These are phyloP conservation scores for Umbelopsis ramanniana DNA, from an alignment of 192 early-diverging fungal species.

Conservation along the genomic window DNA sequence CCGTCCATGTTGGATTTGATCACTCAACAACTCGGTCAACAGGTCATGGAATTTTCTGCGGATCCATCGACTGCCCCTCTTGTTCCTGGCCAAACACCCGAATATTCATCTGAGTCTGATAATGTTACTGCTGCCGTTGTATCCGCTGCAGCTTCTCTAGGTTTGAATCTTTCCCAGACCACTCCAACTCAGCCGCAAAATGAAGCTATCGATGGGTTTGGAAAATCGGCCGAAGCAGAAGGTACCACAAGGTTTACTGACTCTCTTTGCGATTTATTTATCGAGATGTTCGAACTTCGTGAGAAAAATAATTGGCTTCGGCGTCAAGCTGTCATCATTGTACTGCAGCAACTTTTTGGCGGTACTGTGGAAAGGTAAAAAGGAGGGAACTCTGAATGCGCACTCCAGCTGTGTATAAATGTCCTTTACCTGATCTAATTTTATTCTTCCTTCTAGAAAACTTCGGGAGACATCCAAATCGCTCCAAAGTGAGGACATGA, in stretches of 20 bases:
- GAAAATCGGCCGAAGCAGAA: slow-evolving; percentile 33
- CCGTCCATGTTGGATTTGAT: slow-evolving; percentile 74
- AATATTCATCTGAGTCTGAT: slow-evolving; percentile 17
- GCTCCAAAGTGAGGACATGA: slow-evolving; percentile 43
- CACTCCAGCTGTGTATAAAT: slow-evolving; percentile 25
- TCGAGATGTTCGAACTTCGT: slow-evolving; percentile 93
- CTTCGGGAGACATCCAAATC: slow-evolving; percentile 44
- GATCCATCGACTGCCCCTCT: slow-evolving; percentile 7
- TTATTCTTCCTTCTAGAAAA: slow-evolving; percentile 43
- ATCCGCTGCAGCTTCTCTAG: slow-evolving; percentile 23
- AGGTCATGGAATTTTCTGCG: slow-evolving; percentile 56
- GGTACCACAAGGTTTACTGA: slow-evolving; percentile 63
- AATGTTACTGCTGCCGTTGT: slow-evolving; percentile 24
- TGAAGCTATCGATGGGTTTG: slow-evolving; percentile 2
- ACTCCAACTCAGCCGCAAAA: slow-evolving; percentile 22
- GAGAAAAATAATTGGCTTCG: slow-evolving; percentile 88
- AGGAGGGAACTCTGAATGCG: slow-evolving; percentile 26
- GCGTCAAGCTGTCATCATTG: slow-evolving; percentile 81
- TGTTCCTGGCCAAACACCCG: background rate
- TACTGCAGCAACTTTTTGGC: slow-evolving; percentile 87
- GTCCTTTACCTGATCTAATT: background rate
- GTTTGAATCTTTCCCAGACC: slow-evolving; percentile 21
- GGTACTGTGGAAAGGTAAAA: slow-evolving; percentile 80
- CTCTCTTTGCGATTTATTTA: slow-evolving; percentile 79
- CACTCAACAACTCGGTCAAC: slow-evolving; percentile 67